Evolutionary conservation across 2,329 filamentous ascomycete genomes (phyloP).

Genomic region (Ophiostoma ips): DNA sequence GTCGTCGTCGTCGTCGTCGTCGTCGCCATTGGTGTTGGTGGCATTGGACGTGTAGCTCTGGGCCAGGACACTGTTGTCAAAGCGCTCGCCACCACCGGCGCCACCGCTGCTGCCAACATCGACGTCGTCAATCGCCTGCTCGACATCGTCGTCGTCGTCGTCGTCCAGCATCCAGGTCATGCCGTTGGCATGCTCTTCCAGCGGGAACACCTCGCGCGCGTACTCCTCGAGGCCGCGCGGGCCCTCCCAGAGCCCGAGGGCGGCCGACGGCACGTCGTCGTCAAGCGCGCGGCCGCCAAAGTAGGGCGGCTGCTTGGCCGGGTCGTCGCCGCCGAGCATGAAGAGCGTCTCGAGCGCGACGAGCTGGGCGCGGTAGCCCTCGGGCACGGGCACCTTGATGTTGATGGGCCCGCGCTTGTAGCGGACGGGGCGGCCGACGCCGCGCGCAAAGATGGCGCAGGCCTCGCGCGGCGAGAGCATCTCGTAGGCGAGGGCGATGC

Average conservation of each 20-base stretch:
- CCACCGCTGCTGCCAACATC: conserved; percentile 25
- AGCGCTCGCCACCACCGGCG: conserved; percentile 21
- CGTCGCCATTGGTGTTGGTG: not conserved
- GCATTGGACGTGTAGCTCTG: not conserved
- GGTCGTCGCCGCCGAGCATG: conserved; percentile 34
- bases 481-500: conserved; percentile 84
- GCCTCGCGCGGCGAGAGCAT: conserved; percentile 72
- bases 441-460: conserved; percentile 65
- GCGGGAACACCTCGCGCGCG: conserved; percentile 79
- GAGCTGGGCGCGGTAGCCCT: conserved; percentile 79
- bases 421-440: conserved; percentile 60
- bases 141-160: conserved; percentile 22
- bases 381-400: conserved; percentile 71
- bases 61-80: not conserved
- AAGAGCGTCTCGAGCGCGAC: conserved; percentile 52
- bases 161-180: conserved; percentile 74
- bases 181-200: conserved; percentile 91
- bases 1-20: conserved; percentile 24
- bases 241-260: conserved; percentile 79
- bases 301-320: conserved; percentile 46
- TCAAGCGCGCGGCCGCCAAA: conserved; percentile 46
- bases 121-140: conserved; percentile 23
- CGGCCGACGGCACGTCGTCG: conserved; percentile 54
- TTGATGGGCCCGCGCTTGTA: conserved; percentile 72
- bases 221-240: conserved; percentile 88